phyloP scores from a whole-genome alignment of 169 alveolate genomes.

The Sarcocystis neurona region DNA sequence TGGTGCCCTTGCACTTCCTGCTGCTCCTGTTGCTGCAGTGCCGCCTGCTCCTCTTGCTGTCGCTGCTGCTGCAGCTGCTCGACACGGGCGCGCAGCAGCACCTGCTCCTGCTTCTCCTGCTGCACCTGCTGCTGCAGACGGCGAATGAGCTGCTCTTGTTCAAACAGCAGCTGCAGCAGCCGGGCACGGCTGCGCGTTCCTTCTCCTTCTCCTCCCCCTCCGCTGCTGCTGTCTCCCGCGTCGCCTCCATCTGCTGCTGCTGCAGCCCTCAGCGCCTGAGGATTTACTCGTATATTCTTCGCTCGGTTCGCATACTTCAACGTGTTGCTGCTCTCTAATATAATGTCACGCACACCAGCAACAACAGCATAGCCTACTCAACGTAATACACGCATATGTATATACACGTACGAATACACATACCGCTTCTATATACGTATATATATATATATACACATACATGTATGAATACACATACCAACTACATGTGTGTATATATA shows the following conservation, averaged over 20 bases:
- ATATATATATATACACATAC: too few relatives aligned
- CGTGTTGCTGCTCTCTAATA: conserved; percentile 39
- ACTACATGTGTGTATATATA: too few relatives aligned
- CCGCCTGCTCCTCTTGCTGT: neutral
- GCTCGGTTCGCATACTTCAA: conserved; percentile 38
- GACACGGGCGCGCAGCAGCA: neutral
- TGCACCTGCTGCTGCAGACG: neutral
- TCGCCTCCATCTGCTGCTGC: too few relatives aligned
- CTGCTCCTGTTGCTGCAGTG: too few relatives aligned
- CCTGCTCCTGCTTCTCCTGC: neutral
- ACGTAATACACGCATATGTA: too few relatives aligned
- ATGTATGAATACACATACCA: too few relatives aligned
- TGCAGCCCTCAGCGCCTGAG: neutral
- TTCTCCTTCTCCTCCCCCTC: neutral
- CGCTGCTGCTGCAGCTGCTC: conserved; percentile 13
- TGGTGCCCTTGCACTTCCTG: too few relatives aligned
- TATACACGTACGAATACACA: too few relatives aligned
- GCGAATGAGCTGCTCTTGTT: conserved; percentile 18
- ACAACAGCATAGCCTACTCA: neutral
- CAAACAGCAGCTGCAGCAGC: conserved; percentile 37
- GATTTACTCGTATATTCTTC: conserved; percentile 22
- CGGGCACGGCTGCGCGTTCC: neutral
- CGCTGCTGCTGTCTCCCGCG: conserved; percentile 9
- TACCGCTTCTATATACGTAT: too few relatives aligned
- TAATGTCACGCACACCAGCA: neutral